Evolutionary conservation across 2,329 filamentous ascomycete species (phyloP).

Genomic region (Thelonectria rubi): DNA sequence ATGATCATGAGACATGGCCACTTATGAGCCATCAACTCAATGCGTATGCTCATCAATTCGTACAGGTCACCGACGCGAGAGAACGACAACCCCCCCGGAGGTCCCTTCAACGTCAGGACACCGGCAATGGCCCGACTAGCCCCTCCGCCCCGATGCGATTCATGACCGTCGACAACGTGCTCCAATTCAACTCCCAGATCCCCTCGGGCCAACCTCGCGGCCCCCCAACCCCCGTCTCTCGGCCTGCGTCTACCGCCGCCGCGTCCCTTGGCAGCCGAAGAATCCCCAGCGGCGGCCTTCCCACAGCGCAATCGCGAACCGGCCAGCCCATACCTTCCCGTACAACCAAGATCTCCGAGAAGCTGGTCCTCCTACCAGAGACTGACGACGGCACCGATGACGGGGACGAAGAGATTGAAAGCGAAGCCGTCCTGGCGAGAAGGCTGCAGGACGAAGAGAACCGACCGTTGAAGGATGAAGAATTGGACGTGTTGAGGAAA

Average conservation of each 20-base stretch:
- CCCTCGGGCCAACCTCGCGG: slow-evolving; percentile 90
- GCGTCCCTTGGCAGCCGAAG: slow-evolving; percentile 37
- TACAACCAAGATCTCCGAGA: slow-evolving; percentile 94
- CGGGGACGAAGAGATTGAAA: slow-evolving; percentile 67
- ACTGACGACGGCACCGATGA: slow-evolving; percentile 68
- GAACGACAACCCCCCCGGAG: slow-evolving; percentile 48
- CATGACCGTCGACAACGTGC: slow-evolving; percentile 92
- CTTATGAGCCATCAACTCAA: background rate
- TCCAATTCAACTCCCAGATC: slow-evolving; percentile 93
- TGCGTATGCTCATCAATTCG: slow-evolving; percentile 29
- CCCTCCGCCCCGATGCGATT: slow-evolving; percentile 69
- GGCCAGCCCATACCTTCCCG: slow-evolving; percentile 77
- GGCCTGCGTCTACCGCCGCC: slow-evolving; percentile 33
- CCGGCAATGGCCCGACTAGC: slow-evolving; percentile 41
- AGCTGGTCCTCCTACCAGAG: slow-evolving; percentile 93
- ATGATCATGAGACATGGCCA: slow-evolving; percentile 40
- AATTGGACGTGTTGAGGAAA: slow-evolving; percentile 70
- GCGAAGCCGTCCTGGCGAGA: slow-evolving; percentile 49
- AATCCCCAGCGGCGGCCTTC: slow-evolving; percentile 50
- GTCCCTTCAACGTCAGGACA: slow-evolving; percentile 47
- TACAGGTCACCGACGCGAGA: slow-evolving; percentile 51
- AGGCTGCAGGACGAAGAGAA: slow-evolving; percentile 66
- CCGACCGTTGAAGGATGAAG: slow-evolving; percentile 72
- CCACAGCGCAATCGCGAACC: slow-evolving; percentile 53
- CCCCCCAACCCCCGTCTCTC: slow-evolving; percentile 63